These are phyloP conservation scores for Rhizophora apiculata DNA, from an alignment of 345 rosid species.

Conservation along the genomic window DNA sequence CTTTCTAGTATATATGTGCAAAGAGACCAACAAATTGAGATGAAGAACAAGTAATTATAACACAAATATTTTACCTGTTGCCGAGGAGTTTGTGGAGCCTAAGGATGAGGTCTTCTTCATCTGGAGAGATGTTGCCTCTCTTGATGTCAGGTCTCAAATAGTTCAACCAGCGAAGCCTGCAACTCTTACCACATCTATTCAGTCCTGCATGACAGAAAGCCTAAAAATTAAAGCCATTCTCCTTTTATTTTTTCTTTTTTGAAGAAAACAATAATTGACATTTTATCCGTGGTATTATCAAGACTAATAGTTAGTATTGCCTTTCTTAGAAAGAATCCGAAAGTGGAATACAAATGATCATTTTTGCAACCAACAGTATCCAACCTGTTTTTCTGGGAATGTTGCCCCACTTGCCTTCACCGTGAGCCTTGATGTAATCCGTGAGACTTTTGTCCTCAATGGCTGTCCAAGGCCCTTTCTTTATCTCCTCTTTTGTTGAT, in stretches of 20 bases:
- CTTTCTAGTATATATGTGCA: too few species aligned
- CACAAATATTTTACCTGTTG: slow-evolving; percentile 7
- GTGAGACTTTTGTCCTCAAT: slow-evolving; percentile 5
- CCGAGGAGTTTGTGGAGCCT: slow-evolving; percentile 25
- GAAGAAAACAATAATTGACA: too few species aligned
- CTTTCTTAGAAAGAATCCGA: neutral
- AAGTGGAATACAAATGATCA: neutral
- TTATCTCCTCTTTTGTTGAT: neutral
- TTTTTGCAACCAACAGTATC: neutral
- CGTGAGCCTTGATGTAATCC: slow-evolving; percentile 7
- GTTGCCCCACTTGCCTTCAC: slow-evolving; percentile 17
- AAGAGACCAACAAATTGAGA: too few species aligned
- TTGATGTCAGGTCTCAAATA: slow-evolving; percentile 41
- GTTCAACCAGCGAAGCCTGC: slow-evolving; percentile 44
- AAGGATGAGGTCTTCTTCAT: slow-evolving; percentile 43
- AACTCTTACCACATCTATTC: slow-evolving; percentile 37
- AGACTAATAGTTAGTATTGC: too few species aligned
- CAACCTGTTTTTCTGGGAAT: slow-evolving; percentile 8
- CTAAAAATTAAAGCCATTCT: too few species aligned
- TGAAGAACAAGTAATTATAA: too few species aligned
- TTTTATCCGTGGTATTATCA: too few species aligned
- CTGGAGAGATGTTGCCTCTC: slow-evolving; percentile 36
- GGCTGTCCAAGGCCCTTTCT: slow-evolving; percentile 9
- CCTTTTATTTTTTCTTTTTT: too few species aligned
- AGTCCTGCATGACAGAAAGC: slow-evolving; percentile 1